Evolutionary conservation across 768 basidiomycete genomes (phyloP).

Genomic region (Postia placenta): DNA sequence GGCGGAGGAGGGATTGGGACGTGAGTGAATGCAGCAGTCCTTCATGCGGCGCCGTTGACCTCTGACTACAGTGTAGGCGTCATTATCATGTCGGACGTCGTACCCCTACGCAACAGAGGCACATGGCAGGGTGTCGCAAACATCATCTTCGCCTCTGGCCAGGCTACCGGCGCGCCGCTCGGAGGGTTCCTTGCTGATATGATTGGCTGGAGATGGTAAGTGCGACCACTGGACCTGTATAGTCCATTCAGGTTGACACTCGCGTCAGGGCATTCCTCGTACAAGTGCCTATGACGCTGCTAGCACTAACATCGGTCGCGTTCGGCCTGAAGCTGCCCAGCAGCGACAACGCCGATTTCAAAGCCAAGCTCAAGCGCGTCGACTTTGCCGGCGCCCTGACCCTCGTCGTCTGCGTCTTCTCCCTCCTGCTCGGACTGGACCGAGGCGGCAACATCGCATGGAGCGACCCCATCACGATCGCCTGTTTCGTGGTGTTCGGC

Average conservation of each 20-base stretch:
- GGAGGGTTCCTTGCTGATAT: conserved; percentile 59
- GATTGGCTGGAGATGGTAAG: conserved; percentile 63
- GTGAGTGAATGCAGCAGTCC: conserved; percentile 30
- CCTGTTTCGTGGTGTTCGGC: conserved; percentile 10
- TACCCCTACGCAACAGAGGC: conserved; percentile 55
- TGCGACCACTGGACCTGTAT: neutral
- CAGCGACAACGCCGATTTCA: conserved; percentile 33
- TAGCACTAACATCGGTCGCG: conserved; percentile 49
- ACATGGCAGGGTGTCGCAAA: conserved; percentile 70
- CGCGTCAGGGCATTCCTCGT: conserved; percentile 50
- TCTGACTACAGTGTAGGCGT: conserved; percentile 40
- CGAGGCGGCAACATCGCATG: conserved; percentile 28
- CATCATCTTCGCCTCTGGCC: conserved; percentile 53
- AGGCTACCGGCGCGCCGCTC: conserved; percentile 53
- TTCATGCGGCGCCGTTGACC: neutral
- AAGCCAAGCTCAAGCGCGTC: conserved; percentile 48
- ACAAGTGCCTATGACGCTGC: conserved; percentile 49
- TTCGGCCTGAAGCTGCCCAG: conserved; percentile 50
- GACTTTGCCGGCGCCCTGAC: conserved; percentile 56
- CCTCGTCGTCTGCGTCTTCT: conserved; percentile 50
- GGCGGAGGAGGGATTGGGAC: conserved; percentile 61
- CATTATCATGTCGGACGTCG: conserved; percentile 62
- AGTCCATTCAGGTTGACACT: neutral
- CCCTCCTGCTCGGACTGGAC: conserved; percentile 53
- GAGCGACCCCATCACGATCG: conserved; percentile 19